Conservation (phyloP, 805 yeast species). For the Kregervanrija fluxuum region DNA sequence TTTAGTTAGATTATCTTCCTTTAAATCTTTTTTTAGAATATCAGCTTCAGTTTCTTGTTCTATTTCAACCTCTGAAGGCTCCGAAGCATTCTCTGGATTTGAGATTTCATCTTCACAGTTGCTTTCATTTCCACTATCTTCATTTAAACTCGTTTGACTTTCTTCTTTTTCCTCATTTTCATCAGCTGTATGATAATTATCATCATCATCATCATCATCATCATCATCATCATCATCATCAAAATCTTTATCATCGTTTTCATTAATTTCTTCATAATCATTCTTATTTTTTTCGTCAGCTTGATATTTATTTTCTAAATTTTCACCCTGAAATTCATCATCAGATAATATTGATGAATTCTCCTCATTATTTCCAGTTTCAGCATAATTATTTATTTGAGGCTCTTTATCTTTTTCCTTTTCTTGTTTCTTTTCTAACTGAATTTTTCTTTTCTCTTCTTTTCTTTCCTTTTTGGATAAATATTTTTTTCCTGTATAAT, state of each 20-base stretch:
- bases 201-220: constrained; percentile 22
- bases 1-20: constrained; percentile 26
- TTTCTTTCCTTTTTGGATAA: constrained; percentile 37
- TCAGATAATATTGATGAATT: background rate
- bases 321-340: constrained; percentile 3
- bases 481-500: constrained; percentile 48
- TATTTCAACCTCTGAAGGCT: background rate
- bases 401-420: constrained; percentile 1
- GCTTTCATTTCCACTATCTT: constrained; percentile 7
- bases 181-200: constrained; percentile 26
- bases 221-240: constrained; percentile 3
- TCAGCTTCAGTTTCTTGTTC: constrained; percentile 2
- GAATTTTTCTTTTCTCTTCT: constrained; percentile 4
- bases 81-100: background rate
- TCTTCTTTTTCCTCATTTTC: constrained; percentile 14
- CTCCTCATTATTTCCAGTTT: background rate
- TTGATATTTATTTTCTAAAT: constrained; percentile 17
- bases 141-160: constrained; percentile 5
- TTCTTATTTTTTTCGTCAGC: constrained; percentile 9
- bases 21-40: constrained; percentile 22
- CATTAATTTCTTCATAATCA: background rate
- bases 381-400: constrained; percentile 9
- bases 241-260: background rate
- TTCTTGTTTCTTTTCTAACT: constrained; percentile 4
- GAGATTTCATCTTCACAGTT: background rate